phyloP scores from a whole-genome alignment of 2,329 filamentous ascomycete genomes.

The Zalaria obscura region DNA sequence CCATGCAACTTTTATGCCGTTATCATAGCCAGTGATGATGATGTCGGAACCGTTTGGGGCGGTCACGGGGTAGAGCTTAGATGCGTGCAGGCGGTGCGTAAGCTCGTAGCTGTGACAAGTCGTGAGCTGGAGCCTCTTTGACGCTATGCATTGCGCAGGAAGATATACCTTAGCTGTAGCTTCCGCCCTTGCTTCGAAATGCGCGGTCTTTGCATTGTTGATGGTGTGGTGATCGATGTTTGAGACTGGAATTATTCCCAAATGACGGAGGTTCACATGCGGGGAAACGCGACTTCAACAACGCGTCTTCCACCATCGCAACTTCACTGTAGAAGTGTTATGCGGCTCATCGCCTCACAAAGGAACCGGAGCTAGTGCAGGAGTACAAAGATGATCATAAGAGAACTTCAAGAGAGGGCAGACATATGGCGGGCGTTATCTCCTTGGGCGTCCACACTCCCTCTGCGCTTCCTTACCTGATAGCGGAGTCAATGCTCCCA shows the following conservation, averaged over 20 bases:
- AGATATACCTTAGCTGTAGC: constrained; percentile 17
- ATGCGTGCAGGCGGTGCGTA: constrained; percentile 40
- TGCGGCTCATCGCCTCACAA: too few species aligned
- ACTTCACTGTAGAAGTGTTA: too few species aligned
- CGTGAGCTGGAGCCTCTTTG: constrained; percentile 1
- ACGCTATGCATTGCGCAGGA: too few species aligned
- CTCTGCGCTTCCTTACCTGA: constrained; percentile 66
- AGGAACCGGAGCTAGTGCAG: too few species aligned
- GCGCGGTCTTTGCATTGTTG: constrained; percentile 4
- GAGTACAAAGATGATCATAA: not conserved
- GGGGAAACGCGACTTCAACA: too few species aligned
- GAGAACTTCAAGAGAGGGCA: not conserved
- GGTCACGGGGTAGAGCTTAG: constrained; percentile 42
- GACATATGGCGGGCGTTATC: constrained; percentile 70
- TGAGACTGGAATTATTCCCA: too few species aligned
- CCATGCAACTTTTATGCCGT: constrained; percentile 46
- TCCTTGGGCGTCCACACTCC: constrained; percentile 88
- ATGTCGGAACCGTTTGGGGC: constrained; percentile 48
- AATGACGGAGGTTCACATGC: too few species aligned
- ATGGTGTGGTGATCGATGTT: too few species aligned
- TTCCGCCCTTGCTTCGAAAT: constrained; percentile 9
- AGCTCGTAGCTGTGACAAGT: constrained; percentile 39
- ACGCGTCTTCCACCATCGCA: too few species aligned
- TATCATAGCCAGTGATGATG: constrained; percentile 44
- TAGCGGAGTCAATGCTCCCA: constrained; percentile 65